Conservation (phyloP, 768 basidiomycete genomes). For the Floccularia luteovirens region DNA sequence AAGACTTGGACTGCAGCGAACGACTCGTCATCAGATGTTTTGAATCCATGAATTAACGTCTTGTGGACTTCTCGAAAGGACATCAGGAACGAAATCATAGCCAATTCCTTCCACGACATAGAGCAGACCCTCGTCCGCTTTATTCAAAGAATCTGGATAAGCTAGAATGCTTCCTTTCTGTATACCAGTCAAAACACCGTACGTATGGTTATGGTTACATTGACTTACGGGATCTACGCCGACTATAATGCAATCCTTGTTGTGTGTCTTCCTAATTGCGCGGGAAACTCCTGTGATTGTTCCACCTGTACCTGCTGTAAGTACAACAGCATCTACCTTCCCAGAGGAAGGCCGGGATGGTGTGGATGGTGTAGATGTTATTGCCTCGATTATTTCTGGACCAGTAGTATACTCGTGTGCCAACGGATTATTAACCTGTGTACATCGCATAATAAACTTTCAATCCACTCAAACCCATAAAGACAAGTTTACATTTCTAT, state of each 20-base stretch:
- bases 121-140: slow-evolving; percentile 32
- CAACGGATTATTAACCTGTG: slow-evolving; percentile 72
- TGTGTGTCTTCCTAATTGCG: slow-evolving; percentile 74
- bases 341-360: slow-evolving; percentile 50
- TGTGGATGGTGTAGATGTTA: slow-evolving; percentile 59
- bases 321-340: slow-evolving; percentile 77
- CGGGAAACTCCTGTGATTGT: slow-evolving; percentile 86
- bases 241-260: slow-evolving; percentile 66
- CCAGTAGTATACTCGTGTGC: slow-evolving; percentile 91
- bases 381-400: slow-evolving; percentile 83
- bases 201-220: neutral
- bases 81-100: slow-evolving; percentile 88
- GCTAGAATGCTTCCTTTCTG: slow-evolving; percentile 89
- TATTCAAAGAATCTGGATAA: slow-evolving; percentile 56
- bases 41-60: slow-evolving; percentile 79
- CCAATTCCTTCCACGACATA: slow-evolving; percentile 97
- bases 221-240: slow-evolving; percentile 81
- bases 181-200: slow-evolving; percentile 5
- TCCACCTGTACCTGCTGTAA: slow-evolving; percentile 91
- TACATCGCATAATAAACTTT: neutral
- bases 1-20: slow-evolving; percentile 68
- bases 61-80: slow-evolving; percentile 55
- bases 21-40: slow-evolving; percentile 75
- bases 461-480: neutral
- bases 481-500: slow-evolving; percentile 59